Percentiles rank a stretch among this genome's conserved stretches.
Conservation (phyloP, 495 filamentous ascomycete genomes). For the Staphylotrichum tortipilum region DNA sequence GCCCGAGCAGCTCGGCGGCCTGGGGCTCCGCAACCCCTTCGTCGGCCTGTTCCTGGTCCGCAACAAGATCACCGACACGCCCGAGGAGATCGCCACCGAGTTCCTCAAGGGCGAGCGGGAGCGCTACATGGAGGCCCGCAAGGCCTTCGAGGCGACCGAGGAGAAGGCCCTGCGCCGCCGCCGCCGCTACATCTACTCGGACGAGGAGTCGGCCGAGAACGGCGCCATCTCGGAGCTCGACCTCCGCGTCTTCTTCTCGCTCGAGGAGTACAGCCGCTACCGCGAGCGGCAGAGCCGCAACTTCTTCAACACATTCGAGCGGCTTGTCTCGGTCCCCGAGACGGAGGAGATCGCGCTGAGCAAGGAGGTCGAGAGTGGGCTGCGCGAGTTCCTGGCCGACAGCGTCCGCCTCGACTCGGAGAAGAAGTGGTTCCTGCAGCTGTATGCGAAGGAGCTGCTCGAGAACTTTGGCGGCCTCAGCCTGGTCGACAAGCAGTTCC, state of each 20-base stretch:
- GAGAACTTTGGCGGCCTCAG: conserved; percentile 41
- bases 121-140: conserved; percentile 21
- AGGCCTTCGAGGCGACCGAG: conserved; percentile 35
- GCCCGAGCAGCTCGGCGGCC: conserved; percentile 45
- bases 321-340: conserved; percentile 17
- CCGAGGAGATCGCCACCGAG: conserved; percentile 26
- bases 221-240: conserved; percentile 1
- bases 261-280: conserved; percentile 40
- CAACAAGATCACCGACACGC: conserved; percentile 22
- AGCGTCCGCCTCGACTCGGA: conserved; percentile 24
- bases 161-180: conserved; percentile 24
- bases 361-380: conserved; percentile 12
- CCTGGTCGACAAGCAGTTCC: conserved; percentile 45
- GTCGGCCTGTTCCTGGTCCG: conserved; percentile 33
- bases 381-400: conserved; percentile 12
- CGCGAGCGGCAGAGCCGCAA: conserved; percentile 29
- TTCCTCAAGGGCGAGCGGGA: conserved; percentile 32
- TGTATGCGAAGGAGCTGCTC: conserved; percentile 45
- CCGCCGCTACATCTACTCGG: conserved; percentile 6
- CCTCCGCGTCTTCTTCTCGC: conserved; percentile 31
- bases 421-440: conserved; percentile 42
- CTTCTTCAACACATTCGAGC: conserved; percentile 3
- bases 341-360: conserved; percentile 15
- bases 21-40: conserved; percentile 50
- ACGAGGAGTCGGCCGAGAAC: background rate